Conservation (phyloP, 352 stramenopile genomes). For the Phytophthora aleatoria region DNA sequence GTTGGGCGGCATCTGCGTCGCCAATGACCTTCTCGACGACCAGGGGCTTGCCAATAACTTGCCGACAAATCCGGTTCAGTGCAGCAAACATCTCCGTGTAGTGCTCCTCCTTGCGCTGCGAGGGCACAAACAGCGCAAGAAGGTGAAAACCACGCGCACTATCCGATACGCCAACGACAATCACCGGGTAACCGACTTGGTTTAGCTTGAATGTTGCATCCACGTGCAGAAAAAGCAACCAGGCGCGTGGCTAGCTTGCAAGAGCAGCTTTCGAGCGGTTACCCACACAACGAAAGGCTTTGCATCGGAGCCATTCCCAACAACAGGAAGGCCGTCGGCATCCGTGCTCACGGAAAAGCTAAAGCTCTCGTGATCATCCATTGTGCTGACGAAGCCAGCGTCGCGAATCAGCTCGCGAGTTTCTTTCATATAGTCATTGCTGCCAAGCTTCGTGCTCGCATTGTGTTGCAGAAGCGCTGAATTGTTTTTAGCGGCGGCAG, state of each 20-base stretch:
- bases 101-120: background rate
- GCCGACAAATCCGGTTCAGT: background rate
- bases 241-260: background rate
- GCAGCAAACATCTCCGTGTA: background rate
- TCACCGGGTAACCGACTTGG: no score
- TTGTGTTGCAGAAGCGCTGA: conserved; percentile 13
- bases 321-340: background rate
- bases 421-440: conserved; percentile 7
- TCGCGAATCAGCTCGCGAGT: background rate
- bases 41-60: conserved; percentile 1
- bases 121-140: background rate
- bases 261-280: background rate
- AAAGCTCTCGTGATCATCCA: background rate
- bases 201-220: no score
- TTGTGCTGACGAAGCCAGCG: background rate
- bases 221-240: no score
- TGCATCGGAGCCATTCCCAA: background rate
- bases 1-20: background rate
- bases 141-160: background rate
- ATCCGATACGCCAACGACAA: background rate
- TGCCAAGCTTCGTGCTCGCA: background rate
- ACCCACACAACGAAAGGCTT: background rate
- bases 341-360: background rate
- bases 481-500: background rate
- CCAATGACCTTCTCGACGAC: background rate